Conservation (phyloP, 345 rosid genomes). For the Salix udensis region DNA sequence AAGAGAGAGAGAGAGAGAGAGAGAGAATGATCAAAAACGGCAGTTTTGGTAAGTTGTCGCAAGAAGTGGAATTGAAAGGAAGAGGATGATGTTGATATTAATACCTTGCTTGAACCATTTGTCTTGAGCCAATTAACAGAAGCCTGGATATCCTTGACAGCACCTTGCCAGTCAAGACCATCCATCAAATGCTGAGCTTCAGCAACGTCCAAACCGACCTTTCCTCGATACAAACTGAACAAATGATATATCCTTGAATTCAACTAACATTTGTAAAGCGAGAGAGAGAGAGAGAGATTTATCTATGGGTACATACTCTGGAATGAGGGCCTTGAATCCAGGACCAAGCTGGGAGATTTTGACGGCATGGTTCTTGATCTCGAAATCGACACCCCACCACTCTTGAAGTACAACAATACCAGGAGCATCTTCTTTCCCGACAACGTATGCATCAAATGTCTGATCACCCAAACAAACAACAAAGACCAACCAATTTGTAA, state of each 20-base stretch:
- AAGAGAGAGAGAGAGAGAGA: too few species aligned
- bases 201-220: conserved; percentile 81
- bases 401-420: conserved; percentile 92
- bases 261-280: not conserved
- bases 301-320: conserved; percentile 49
- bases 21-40: too few species aligned
- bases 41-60: too few species aligned
- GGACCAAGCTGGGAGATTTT: conserved; percentile 76
- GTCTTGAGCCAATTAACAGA: conserved; percentile 86
- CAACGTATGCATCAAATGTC: conserved; percentile 88
- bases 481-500: not conserved
- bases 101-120: conserved; percentile 85
- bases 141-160: conserved; percentile 80
- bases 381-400: conserved; percentile 99
- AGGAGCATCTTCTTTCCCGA: conserved; percentile 86
- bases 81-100: not conserved
- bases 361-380: conserved; percentile 85
- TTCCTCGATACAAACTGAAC: conserved; percentile 80
- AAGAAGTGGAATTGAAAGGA: not conserved
- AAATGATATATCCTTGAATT: not conserved
- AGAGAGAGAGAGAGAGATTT: not conserved
- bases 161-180: conserved; percentile 93
- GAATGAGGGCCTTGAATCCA: conserved; percentile 84
- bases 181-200: conserved; percentile 95
- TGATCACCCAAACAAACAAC: conserved; percentile 19